Base-by-base conservation (phyloP, 345 rosid species). In the Lepidium didymum region DNA sequence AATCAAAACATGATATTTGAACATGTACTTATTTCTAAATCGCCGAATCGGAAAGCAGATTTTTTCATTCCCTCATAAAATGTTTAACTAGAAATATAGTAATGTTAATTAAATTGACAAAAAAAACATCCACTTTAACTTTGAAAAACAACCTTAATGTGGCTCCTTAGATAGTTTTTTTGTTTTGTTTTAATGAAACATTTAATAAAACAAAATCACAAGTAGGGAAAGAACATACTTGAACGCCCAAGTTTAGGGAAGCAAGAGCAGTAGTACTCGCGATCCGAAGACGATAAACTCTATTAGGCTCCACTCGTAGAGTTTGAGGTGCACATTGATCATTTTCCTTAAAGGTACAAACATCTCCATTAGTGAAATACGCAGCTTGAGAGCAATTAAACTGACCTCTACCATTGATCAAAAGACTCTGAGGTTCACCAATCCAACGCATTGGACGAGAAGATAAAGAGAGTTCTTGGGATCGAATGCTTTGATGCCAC, bases 341-440 rank as follows among this genome's bases (percentile, higher is more conserved):
- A 21, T 13, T 33, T 0, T 88, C 85, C 58, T 57, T 73, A 1
- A 93, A 64, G 4, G 61, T 57, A 69, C 98, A 93, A 41, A 56
- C 45, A 55, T 42, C 53, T 49, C 40, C 40, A 44, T 79, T 69
- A 69, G 33, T 47, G 13, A 71, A 79, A 8, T 64, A 67, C 0
- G 88, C 81, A 0, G 90, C 90, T 43, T 77, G 3, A 0, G 98
- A 92, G 56, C 97, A 92, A 33, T 81, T 80, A 46, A 59, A 85
- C 55, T 92, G 90, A 33, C 97, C 98, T 80, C 97, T 84, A 46
- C 97, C 98, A 53, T 92, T 90, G 8, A 92, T 82, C 53, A 92
- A 72, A 1, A 86, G 6, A 33, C 73, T 65, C 69, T 80, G 34
- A 9, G 98, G 90, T 45, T 92, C 97, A 3, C 87, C 89, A 6